phyloP scores from a whole-genome alignment of 2,329 filamentous ascomycete genomes.

The Onygenales sp. region DNA sequence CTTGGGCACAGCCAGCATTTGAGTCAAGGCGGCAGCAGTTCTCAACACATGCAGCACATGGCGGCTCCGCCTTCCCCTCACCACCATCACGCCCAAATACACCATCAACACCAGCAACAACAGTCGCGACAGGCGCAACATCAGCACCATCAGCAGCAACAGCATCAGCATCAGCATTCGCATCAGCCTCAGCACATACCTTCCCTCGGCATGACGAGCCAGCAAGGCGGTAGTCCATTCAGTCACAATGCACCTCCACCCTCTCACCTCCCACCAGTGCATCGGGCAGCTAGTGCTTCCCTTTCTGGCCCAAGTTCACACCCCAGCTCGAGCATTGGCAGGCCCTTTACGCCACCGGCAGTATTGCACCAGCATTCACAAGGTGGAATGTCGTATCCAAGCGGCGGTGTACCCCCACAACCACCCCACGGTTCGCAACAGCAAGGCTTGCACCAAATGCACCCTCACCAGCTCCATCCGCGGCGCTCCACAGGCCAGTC shows the following conservation, averaged over 20 bases:
- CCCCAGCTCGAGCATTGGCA: conserved; percentile 15
- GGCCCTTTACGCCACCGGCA: conserved; percentile 32
- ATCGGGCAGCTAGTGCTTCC: conserved; percentile 15
- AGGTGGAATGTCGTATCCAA: conserved; percentile 1
- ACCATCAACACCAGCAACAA: conserved; percentile 6
- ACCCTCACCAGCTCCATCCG: conserved; percentile 3
- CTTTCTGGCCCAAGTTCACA: background rate
- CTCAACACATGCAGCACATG: conserved; percentile 3
- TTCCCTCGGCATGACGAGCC: conserved; percentile 18
- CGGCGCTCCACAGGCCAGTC: conserved; percentile 2
- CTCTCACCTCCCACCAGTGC: conserved; percentile 9
- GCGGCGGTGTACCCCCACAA: conserved; percentile 1
- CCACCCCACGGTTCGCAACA: background rate
- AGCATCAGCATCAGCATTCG: conserved; percentile 19
- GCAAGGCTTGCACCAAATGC: conserved; percentile 1
- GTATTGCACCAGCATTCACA: conserved; percentile 21
- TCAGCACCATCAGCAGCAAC: conserved; percentile 20
- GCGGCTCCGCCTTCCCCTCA: conserved; percentile 13
- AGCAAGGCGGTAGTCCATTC: conserved; percentile 18
- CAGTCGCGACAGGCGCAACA: conserved; percentile 20
- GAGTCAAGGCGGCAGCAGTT: background rate
- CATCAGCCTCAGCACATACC: conserved; percentile 23
- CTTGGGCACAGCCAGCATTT: conserved; percentile 1
- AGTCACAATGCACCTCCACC: conserved; percentile 27
- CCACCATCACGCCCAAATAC: conserved; percentile 27